phyloP scores from a whole-genome alignment of 139 green algal species.

The Microglena sp. region DNA sequence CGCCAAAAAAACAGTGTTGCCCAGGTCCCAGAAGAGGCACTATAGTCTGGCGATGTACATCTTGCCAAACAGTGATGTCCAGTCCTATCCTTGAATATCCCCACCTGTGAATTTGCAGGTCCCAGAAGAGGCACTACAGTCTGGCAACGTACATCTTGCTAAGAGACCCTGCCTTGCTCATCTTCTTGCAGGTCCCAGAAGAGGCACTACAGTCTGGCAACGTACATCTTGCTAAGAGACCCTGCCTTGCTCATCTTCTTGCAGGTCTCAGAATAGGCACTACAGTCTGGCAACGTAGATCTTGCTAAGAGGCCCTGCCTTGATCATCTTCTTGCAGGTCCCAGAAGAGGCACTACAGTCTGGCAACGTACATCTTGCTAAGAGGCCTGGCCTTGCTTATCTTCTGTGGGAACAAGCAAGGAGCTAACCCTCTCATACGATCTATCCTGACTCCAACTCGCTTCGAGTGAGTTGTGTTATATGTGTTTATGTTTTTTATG shows the following conservation, averaged over 20 bases:
- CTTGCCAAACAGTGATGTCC: no score
- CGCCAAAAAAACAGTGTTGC: no score
- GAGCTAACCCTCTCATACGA: slow-evolving; percentile 18
- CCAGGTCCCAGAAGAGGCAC: slow-evolving; percentile 36
- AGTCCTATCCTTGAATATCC: no score
- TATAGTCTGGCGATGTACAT: slow-evolving; percentile 83
- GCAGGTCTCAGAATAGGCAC: slow-evolving; percentile 36
- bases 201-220: slow-evolving; percentile 70
- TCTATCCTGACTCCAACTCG: slow-evolving; percentile 49
- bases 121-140: slow-evolving; percentile 54
- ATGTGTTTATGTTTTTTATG: not conserved
- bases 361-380: slow-evolving; percentile 84
- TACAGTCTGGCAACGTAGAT: slow-evolving; percentile 83
- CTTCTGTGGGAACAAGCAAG: slow-evolving; percentile 71
- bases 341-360: slow-evolving; percentile 56
- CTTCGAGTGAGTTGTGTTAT: slow-evolving; percentile 1
- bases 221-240: slow-evolving; percentile 82
- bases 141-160: slow-evolving; percentile 84
- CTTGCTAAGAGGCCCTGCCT: slow-evolving; percentile 69
- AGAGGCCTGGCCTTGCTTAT: slow-evolving; percentile 80
- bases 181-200: no score
- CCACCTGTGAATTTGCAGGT: not conserved
- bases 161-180: slow-evolving; percentile 71
- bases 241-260: slow-evolving; percentile 74
- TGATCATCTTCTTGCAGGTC: no score